Percentiles rank a stretch among this genome's conserved stretches.
Conservation (phyloP, 352 stramenopile genomes). For the Pythium dissotocum region DNA sequence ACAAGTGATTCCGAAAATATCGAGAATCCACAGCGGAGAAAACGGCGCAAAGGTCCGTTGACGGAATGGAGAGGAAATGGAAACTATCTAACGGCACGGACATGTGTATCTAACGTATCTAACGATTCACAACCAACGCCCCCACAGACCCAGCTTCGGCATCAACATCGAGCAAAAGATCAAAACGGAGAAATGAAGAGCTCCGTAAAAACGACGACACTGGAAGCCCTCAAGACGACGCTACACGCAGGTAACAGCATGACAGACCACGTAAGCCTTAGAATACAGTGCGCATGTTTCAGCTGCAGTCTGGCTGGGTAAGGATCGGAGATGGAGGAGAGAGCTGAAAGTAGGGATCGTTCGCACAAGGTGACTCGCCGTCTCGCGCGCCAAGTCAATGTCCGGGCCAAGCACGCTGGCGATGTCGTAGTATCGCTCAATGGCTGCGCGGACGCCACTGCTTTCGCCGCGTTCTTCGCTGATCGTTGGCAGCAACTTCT, state of each 20-base stretch:
- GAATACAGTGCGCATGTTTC: conserved; percentile 30
- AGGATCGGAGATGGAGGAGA: too few relatives aligned
- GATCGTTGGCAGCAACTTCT: conserved; percentile 18
- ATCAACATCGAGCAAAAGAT: not conserved
- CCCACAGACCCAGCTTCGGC: not conserved
- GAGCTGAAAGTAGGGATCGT: not conserved
- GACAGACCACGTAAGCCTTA: not conserved
- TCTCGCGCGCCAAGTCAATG: conserved; percentile 24
- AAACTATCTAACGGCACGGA: not conserved
- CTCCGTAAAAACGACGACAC: not conserved
- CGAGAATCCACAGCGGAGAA: not conserved
- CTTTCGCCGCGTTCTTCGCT: conserved; percentile 23
- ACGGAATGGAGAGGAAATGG: not conserved
- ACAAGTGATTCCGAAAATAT: conserved; percentile 14
- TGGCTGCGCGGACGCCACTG: conserved; percentile 22
- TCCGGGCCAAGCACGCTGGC: conserved; percentile 17
- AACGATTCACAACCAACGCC: not conserved
- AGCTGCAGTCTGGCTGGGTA: too few relatives aligned
- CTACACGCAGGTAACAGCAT: not conserved
- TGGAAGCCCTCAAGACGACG: not conserved
- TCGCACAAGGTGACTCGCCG: conserved; percentile 15
- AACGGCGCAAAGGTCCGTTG: not conserved
- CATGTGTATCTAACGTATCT: conserved; percentile 21
- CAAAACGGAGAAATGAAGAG: conserved; percentile 1
- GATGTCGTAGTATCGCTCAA: conserved; percentile 40